A percentile compares a stretch with the other conserved stretches of the same genome.
phyloP scores from a whole-genome alignment of 768 basidiomycete species.

The Amanita subjunquillea region DNA sequence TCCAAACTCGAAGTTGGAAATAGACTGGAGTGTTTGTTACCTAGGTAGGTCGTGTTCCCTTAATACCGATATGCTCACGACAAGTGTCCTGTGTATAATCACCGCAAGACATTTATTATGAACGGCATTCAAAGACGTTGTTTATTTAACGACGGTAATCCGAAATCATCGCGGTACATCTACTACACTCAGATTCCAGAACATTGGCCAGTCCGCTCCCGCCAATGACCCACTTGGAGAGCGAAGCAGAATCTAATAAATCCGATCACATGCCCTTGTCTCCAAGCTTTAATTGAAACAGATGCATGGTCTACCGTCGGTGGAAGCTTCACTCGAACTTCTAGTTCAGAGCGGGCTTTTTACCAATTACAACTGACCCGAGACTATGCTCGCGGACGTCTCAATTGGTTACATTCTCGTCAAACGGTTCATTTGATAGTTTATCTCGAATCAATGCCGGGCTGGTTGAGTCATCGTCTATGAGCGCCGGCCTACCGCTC shows the following conservation, averaged over 20 bases:
- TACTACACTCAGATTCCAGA: background rate
- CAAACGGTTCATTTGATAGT: background rate
- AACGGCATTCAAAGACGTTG: background rate
- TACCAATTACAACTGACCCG: background rate
- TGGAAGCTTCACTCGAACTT: background rate
- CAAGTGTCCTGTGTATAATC: too few species aligned
- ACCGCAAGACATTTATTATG: background rate
- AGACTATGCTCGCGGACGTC: background rate
- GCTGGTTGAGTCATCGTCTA: background rate
- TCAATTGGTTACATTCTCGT: background rate
- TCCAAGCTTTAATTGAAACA: background rate
- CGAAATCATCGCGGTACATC: background rate
- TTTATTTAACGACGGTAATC: background rate
- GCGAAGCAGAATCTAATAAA: background rate
- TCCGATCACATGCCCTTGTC: background rate
- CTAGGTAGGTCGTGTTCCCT: background rate
- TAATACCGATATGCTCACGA: background rate
- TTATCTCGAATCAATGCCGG: background rate
- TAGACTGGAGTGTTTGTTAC: too few species aligned
- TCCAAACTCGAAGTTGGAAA: background rate
- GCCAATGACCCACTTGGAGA: background rate
- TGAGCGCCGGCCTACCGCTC: background rate
- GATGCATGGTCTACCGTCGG: background rate
- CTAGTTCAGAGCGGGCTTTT: background rate
- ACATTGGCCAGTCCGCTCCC: background rate